Percentiles rank a stretch among this genome's conserved stretches.
phyloP scores from a whole-genome alignment of 306 rosid genomes.

The Ochetophila trinervis region DNA sequence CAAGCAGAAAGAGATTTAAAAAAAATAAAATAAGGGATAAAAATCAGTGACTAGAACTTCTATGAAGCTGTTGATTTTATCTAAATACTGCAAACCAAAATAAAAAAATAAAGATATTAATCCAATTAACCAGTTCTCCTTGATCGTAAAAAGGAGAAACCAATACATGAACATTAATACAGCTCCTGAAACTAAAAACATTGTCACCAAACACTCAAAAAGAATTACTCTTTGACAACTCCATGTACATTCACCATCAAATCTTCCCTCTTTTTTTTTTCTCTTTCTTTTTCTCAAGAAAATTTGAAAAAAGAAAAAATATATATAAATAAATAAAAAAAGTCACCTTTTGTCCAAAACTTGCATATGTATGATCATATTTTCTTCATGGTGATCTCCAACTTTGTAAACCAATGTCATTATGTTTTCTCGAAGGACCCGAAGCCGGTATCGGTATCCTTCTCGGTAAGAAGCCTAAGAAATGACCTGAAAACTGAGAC shows the following conservation, averaged over 20 bases:
- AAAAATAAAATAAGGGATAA: not conserved
- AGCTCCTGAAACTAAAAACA: conserved; percentile 31
- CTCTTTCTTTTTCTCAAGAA: conserved; percentile 30
- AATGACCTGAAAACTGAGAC: conserved; percentile 59
- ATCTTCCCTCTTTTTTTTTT: conserved; percentile 27
- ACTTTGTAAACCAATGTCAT: conserved; percentile 65
- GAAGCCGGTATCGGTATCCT: conserved; percentile 72
- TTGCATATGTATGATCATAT: not conserved
- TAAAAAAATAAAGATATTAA: conserved; percentile 25
- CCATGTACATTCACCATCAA: conserved; percentile 45
- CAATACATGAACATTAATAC: conserved; percentile 29
- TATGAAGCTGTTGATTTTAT: conserved; percentile 38
- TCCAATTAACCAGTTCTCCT: conserved; percentile 28
- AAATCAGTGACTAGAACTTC: conserved; percentile 24
- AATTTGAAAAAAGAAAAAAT: not conserved
- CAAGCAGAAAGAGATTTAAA: not conserved
- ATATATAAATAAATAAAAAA: not conserved
- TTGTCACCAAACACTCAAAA: conserved; percentile 35
- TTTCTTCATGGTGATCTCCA: conserved; percentile 31
- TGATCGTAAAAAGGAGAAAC: conserved; percentile 29
- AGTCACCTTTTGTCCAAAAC: conserved; percentile 32
- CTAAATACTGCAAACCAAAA: conserved; percentile 46
- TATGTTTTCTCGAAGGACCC: conserved; percentile 94
- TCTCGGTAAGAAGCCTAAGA: conserved; percentile 76
- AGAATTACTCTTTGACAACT: conserved; percentile 33